Percentiles rank a stretch among this genome's conserved stretches.
phyloP scores from a whole-genome alignment of 1,139 yeast genomes.

The Nematodospora anomalae region DNA sequence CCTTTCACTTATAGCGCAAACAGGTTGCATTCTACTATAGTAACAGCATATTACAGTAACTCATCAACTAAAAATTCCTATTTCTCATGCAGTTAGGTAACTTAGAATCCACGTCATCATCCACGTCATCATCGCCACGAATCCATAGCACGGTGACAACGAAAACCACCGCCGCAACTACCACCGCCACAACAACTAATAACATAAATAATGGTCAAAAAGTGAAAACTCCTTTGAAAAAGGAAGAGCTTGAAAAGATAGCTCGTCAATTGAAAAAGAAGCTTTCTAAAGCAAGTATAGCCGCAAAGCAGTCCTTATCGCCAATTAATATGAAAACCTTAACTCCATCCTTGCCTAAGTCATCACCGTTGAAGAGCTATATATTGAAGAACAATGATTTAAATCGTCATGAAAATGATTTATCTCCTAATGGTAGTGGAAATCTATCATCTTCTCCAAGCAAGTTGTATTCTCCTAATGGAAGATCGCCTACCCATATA shows the following conservation, averaged over 20 bases:
- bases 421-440: conserved; percentile 8
- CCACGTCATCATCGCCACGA: too few relatives aligned
- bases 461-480: conserved; percentile 41
- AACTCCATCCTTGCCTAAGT: conserved; percentile 17
- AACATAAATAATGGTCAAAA: conserved; percentile 8
- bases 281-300: conserved; percentile 44
- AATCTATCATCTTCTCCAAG: conserved; percentile 32
- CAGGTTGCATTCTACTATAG: too few relatives aligned
- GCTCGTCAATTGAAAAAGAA: conserved; percentile 48
- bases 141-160: too few relatives aligned
- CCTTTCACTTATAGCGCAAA: too few relatives aligned
- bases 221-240: conserved; percentile 39
- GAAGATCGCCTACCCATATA: conserved; percentile 45
- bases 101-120: too few relatives aligned
- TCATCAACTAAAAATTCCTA: too few relatives aligned
- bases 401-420: conserved; percentile 8
- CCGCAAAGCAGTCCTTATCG: conserved; percentile 44
- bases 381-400: conserved; percentile 25
- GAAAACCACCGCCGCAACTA: background rate
- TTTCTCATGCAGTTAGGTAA: too few relatives aligned
- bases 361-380: conserved; percentile 35
- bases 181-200: background rate
- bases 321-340: conserved; percentile 21
- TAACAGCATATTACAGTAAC: too few relatives aligned
- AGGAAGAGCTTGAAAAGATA: conserved; percentile 48